These are phyloP conservation scores for Trichophyton schoenleinii DNA, from an alignment of 2,329 filamentous ascomycete species.

Conservation along the genomic window DNA sequence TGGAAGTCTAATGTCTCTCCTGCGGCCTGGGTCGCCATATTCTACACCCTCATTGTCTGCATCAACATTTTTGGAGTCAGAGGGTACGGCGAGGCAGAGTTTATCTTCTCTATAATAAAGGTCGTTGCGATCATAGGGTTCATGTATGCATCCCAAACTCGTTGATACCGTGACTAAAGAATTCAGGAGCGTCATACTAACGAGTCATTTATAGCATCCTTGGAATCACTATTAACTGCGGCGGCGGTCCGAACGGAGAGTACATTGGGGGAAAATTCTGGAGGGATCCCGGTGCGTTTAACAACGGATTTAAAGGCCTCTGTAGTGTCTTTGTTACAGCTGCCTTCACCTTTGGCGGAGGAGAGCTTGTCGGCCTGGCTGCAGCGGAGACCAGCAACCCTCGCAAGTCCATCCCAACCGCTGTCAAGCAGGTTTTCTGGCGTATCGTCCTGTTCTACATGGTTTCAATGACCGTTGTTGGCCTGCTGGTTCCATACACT, in stretches of 20 bases:
- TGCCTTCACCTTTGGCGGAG: slow-evolving; percentile 50
- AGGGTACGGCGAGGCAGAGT: slow-evolving; percentile 82
- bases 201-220: slow-evolving; percentile 47
- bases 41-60: slow-evolving; percentile 58
- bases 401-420: slow-evolving; percentile 63
- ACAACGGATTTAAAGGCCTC: slow-evolving; percentile 56
- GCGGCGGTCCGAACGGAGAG: slow-evolving; percentile 57
- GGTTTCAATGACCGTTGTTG: slow-evolving; percentile 65
- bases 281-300: slow-evolving; percentile 60
- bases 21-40: slow-evolving; percentile 70
- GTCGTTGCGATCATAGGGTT: slow-evolving; percentile 76
- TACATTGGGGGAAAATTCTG: slow-evolving; percentile 75
- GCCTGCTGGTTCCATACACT: slow-evolving; percentile 53
- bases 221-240: slow-evolving; percentile 73
- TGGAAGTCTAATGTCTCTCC: slow-evolving; percentile 57
- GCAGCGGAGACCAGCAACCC: slow-evolving; percentile 48
- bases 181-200: slow-evolving; percentile 5
- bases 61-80: slow-evolving; percentile 86
- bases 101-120: slow-evolving; percentile 76
- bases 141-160: slow-evolving; percentile 46
- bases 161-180: background rate
- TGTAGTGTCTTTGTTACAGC: slow-evolving; percentile 52
- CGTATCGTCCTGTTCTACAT: slow-evolving; percentile 85
- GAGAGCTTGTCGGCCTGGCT: slow-evolving; percentile 49
- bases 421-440: slow-evolving; percentile 92